Evolutionary conservation across 73 alveolate genomes (phyloP).

Genomic region (Stentor coeruleus): DNA sequence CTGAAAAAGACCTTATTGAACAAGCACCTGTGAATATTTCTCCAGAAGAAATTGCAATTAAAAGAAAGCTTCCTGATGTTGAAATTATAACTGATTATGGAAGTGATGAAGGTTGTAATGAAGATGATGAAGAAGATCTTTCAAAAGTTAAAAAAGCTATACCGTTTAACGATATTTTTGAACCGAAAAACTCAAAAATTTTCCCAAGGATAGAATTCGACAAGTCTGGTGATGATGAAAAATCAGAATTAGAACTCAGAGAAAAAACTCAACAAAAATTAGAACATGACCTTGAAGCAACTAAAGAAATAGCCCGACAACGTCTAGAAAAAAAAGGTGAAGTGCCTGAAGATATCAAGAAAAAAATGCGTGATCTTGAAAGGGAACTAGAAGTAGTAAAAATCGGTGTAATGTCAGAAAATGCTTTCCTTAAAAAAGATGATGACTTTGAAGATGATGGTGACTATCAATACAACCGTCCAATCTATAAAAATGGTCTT

Average conservation of each 20-base stretch:
- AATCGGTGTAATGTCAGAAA: slow-evolving; percentile 32
- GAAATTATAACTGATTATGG: slow-evolving; percentile 20
- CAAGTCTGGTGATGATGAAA: slow-evolving; percentile 26
- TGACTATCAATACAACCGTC: slow-evolving; percentile 80
- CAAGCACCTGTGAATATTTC: neutral
- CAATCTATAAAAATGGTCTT: slow-evolving; percentile 65
- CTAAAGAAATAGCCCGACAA: neutral
- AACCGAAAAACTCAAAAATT: slow-evolving; percentile 2
- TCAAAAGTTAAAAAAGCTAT: neutral
- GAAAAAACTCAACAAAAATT: slow-evolving; percentile 26
- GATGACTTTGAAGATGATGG: slow-evolving; percentile 47
- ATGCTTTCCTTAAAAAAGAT: slow-evolving; percentile 21
- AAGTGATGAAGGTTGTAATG: slow-evolving; percentile 25
- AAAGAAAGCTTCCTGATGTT: slow-evolving; percentile 6
- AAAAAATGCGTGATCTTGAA: slow-evolving; percentile 59
- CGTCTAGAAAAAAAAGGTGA: slow-evolving; percentile 37
- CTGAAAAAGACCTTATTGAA: neutral
- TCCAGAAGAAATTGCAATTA: slow-evolving; percentile 6
- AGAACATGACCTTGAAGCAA: slow-evolving; percentile 26
- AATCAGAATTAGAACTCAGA: slow-evolving; percentile 30
- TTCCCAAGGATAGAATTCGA: slow-evolving; percentile 11
- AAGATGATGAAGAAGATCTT: slow-evolving; percentile 27
- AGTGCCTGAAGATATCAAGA: slow-evolving; percentile 46
- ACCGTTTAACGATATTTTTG: slow-evolving; percentile 10
- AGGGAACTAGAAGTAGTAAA: slow-evolving; percentile 62